These are phyloP conservation scores for Aspergillus sojae DNA, from an alignment of 2,329 filamentous ascomycete genomes.

Conservation along the genomic window DNA sequence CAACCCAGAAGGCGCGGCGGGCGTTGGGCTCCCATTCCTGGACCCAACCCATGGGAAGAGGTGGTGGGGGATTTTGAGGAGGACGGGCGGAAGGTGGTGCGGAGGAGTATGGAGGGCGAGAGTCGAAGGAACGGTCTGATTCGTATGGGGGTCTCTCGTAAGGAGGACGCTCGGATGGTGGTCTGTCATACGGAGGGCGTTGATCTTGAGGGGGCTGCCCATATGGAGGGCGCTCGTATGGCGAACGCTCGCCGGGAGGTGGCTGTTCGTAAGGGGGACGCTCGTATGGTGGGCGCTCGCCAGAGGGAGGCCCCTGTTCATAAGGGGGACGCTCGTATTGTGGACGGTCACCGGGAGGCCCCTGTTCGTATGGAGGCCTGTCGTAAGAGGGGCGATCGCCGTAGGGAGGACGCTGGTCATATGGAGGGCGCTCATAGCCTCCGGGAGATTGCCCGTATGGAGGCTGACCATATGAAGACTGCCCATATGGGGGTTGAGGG, in stretches of 20 bases:
- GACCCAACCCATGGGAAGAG: conserved; percentile 62
- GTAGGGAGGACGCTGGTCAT: conserved; percentile 14
- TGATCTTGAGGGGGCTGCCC: conserved; percentile 13
- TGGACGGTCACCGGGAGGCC: conserved; percentile 4
- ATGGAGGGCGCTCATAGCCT: conserved; percentile 11
- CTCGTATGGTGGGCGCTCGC: conserved; percentile 12
- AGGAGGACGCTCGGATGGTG: conserved; percentile 15
- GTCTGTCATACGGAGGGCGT: conserved; percentile 16
- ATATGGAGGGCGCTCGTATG: conserved; percentile 18
- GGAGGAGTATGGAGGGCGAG: conserved; percentile 38
- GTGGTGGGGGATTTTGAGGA: conserved; percentile 48
- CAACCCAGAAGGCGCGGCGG: conserved; percentile 67
- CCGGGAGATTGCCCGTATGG: conserved; percentile 5
- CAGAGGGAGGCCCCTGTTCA: conserved; percentile 6
- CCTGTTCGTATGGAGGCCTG: conserved; percentile 8
- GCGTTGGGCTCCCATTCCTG: conserved; percentile 64
- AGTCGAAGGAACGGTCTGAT: conserved; percentile 23
- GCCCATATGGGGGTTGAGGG: conserved; percentile 7
- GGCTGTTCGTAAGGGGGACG: conserved; percentile 9
- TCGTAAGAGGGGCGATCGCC: conserved; percentile 2
- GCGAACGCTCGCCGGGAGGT: conserved; percentile 3
- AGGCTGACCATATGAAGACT: conserved; percentile 6
- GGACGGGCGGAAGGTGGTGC: conserved; percentile 30
- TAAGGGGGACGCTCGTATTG: conserved; percentile 13
- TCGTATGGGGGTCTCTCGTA: conserved; percentile 23